Conservation (phyloP, 371 early-diverging fungal species). For the Chytridium lagenaria region DNA sequence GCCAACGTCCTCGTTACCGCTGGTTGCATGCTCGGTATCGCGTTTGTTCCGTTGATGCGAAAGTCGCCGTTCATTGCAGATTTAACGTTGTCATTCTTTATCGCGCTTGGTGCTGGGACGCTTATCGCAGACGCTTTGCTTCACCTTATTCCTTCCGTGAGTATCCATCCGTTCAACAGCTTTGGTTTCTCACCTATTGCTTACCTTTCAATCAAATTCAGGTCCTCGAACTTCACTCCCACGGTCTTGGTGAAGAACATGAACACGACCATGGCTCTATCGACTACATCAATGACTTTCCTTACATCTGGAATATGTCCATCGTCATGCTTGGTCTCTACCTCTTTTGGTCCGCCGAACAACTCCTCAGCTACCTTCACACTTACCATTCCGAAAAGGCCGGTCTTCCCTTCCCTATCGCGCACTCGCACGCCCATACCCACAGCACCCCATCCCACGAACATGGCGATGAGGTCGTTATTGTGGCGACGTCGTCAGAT, state of each 20-base stretch:
- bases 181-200: neutral
- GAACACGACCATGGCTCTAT: conserved; percentile 9
- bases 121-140: neutral
- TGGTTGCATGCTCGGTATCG: conserved; percentile 9
- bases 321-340: neutral
- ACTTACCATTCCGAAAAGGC: neutral
- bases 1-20: conserved; percentile 4
- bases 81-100: neutral
- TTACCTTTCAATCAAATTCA: neutral
- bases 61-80: neutral
- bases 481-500: neutral
- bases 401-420: neutral
- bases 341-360: conserved; percentile 16
- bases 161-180: neutral
- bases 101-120: conserved; percentile 14
- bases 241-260: conserved; percentile 5
- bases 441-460: neutral
- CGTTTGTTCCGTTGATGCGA: conserved; percentile 6
- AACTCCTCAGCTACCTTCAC: neutral
- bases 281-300: neutral
- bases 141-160: neutral
- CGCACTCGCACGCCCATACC: conserved; percentile 6
- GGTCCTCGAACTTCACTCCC: conserved; percentile 17
- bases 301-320: conserved; percentile 6
- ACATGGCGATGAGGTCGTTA: neutral